Conservation (phyloP, 805 yeast genomes). For the Spencermartinsiella europaea region DNA sequence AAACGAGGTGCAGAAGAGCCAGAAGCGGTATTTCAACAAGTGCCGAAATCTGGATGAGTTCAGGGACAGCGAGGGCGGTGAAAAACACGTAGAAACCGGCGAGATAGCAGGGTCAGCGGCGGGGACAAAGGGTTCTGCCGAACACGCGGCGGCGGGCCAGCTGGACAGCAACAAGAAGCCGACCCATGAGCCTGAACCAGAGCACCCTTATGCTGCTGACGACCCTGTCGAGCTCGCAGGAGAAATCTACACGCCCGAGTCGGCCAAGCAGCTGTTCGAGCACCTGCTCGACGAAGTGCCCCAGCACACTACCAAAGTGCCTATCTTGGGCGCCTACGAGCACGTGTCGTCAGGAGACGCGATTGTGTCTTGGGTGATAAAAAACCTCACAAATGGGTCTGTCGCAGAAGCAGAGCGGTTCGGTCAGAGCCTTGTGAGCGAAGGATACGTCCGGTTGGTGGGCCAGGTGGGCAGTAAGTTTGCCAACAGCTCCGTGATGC, state of each 20-base stretch:
- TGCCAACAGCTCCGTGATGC: conserved; percentile 67
- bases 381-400: conserved; percentile 39
- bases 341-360: conserved; percentile 57
- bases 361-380: conserved; percentile 55
- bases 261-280: conserved; percentile 39
- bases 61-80: conserved; percentile 44
- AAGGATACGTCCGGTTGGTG: conserved; percentile 57
- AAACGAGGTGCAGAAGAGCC: conserved; percentile 49
- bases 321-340: conserved; percentile 64
- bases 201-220: not conserved
- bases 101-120: not conserved
- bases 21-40: conserved; percentile 68
- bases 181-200: not conserved
- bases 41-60: conserved; percentile 70
- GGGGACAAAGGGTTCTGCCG: not conserved
- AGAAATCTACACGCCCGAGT: conserved; percentile 33
- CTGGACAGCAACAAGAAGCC: not conserved
- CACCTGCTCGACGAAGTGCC: conserved; percentile 47
- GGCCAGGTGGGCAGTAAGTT: conserved; percentile 58
- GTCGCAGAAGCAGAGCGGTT: conserved; percentile 60
- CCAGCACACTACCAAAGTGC: conserved; percentile 50
- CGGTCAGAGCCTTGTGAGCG: conserved; percentile 64
- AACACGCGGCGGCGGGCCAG: too few species aligned
- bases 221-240: conserved; percentile 29
- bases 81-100: conserved; percentile 25